phyloP scores from a whole-genome alignment of 352 stramenopile genomes.

The Aphanomyces stellatus region DNA sequence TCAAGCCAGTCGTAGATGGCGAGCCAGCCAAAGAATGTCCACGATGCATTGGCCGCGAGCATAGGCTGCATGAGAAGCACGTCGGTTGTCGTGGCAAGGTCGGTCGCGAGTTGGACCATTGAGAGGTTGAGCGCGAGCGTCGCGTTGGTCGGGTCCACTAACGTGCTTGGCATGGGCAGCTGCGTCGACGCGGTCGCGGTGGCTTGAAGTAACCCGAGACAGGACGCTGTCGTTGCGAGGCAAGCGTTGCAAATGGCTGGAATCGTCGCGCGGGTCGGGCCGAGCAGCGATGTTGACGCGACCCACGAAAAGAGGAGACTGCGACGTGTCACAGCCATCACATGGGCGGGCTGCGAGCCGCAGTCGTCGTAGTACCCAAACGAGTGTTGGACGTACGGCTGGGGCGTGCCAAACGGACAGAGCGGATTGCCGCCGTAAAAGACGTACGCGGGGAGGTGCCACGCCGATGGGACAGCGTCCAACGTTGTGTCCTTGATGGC shows the following conservation, averaged over 20 bases:
- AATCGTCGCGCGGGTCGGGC: too few relatives aligned
- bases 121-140: not conserved
- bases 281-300: not conserved
- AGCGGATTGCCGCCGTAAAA: slow-evolving; percentile 11
- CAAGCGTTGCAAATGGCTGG: not conserved
- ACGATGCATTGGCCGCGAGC: not conserved
- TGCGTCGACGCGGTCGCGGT: not conserved
- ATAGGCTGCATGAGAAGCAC: not conserved
- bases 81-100: not conserved
- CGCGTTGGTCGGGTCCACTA: not conserved
- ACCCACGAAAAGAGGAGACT: not conserved
- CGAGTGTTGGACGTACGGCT: not conserved
- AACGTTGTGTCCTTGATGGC: too few relatives aligned
- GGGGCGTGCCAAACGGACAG: slow-evolving; percentile 1
- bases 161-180: not conserved
- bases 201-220: not conserved
- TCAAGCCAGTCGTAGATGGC: not conserved
- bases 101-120: slow-evolving; percentile 1
- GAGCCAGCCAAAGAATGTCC: slow-evolving; percentile 1
- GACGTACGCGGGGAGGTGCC: not conserved
- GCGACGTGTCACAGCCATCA: not conserved
- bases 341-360: not conserved
- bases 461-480: not conserved
- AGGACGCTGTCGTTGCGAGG: not conserved
- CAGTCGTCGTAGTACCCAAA: slow-evolving; percentile 13